Evolutionary conservation across 2,329 filamentous ascomycete genomes (phyloP).

Genomic region (Aspergillus proliferans): DNA sequence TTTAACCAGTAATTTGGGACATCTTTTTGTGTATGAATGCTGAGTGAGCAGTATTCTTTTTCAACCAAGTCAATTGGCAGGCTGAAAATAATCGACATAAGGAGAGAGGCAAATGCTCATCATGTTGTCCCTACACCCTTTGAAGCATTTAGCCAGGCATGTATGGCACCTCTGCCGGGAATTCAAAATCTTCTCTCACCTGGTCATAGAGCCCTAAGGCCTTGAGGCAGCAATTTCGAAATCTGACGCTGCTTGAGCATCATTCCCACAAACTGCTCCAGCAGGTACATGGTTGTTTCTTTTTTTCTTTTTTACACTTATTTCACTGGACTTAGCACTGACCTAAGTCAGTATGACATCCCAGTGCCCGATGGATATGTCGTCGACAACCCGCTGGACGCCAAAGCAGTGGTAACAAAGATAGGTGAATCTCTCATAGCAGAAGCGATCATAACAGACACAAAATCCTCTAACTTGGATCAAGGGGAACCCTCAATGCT

Average conservation of each 20-base stretch:
- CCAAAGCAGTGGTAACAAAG: conserved; percentile 16
- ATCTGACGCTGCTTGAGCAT: conserved; percentile 17
- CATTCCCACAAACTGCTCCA: conserved; percentile 20
- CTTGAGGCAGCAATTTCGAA: conserved; percentile 13
- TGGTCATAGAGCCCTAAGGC: conserved; percentile 2
- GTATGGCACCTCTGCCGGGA: not conserved
- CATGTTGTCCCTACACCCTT: not conserved
- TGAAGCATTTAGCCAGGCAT: not conserved
- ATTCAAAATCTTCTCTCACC: not conserved
- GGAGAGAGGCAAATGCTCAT: not conserved
- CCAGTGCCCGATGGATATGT: conserved; percentile 22
- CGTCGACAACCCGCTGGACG: conserved; percentile 16
- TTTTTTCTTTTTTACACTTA: not conserved
- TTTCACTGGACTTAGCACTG: not conserved
- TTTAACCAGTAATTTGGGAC: not conserved
- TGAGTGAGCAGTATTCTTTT: not conserved
- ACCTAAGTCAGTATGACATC: conserved; percentile 16
- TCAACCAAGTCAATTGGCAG: not conserved
- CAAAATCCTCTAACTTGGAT: not conserved
- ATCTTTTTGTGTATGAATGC: not conserved
- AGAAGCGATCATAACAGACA: not conserved
- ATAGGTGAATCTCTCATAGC: conserved; percentile 13
- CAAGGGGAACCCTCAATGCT: conserved; percentile 22
- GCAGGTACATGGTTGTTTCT: conserved; percentile 8
- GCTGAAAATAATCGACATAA: not conserved